phyloP scores from a whole-genome alignment of 2,329 filamentous ascomycete genomes.

The Madurella mycetomatis region DNA sequence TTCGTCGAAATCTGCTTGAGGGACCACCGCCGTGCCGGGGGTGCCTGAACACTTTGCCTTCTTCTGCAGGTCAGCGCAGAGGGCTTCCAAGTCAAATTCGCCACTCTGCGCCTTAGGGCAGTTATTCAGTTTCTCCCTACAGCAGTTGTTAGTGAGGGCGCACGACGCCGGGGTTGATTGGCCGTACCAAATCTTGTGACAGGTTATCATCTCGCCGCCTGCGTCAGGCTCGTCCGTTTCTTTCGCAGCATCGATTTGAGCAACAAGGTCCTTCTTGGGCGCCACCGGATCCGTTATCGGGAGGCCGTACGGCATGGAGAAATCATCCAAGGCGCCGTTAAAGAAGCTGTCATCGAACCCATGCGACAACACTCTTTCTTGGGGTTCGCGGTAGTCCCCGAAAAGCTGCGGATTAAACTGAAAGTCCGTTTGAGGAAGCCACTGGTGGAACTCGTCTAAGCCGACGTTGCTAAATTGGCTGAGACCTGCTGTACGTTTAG shows the following conservation, averaged over 20 bases:
- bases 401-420: conserved; percentile 91
- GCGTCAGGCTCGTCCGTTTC: conserved; percentile 61
- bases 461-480: conserved; percentile 41
- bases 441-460: conserved; percentile 58
- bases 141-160: conserved; percentile 37
- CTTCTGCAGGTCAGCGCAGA: conserved; percentile 88
- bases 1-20: conserved; percentile 80
- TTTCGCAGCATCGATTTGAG: conserved; percentile 71
- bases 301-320: conserved; percentile 76
- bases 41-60: conserved; percentile 89
- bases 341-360: conserved; percentile 67
- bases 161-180: no score
- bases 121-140: conserved; percentile 82
- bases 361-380: conserved; percentile 69
- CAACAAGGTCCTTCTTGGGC: conserved; percentile 67
- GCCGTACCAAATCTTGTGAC: conserved; percentile 88
- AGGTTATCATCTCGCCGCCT: conserved; percentile 65
- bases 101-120: conserved; percentile 85
- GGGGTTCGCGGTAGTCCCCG: conserved; percentile 85
- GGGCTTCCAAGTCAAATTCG: conserved; percentile 87
- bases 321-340: conserved; percentile 79
- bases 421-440: conserved; percentile 76
- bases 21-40: conserved; percentile 73
- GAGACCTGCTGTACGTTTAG: conserved; percentile 28
- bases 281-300: conserved; percentile 37